Percentiles rank a stretch among this genome's conserved stretches.
These are phyloP conservation scores for Phytophthora podocarpi DNA, from an alignment of 352 stramenopile genomes.

Conservation along the genomic window DNA sequence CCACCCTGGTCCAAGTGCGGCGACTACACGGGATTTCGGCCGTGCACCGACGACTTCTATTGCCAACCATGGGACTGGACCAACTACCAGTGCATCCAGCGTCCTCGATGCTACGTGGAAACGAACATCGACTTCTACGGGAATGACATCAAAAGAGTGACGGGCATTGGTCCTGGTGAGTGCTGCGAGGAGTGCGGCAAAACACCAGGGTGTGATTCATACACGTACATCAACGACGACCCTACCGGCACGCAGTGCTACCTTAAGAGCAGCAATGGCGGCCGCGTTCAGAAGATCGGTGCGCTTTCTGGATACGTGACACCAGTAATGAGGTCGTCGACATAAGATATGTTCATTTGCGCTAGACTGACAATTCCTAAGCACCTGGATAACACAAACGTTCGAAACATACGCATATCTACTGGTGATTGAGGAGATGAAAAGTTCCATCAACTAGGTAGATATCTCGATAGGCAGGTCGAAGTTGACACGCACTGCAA, in stretches of 20 bases:
- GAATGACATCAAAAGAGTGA: slow-evolving; percentile 37
- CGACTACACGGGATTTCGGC: slow-evolving; percentile 13
- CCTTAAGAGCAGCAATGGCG: slow-evolving; percentile 28
- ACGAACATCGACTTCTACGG: slow-evolving; percentile 46
- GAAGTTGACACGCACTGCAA: no score
- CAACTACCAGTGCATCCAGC: slow-evolving; percentile 39
- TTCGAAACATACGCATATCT: not conserved
- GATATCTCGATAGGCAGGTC: no score
- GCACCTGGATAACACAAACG: not conserved
- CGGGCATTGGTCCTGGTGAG: slow-evolving; percentile 28
- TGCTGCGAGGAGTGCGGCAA: slow-evolving; percentile 52
- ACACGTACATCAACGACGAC: slow-evolving; percentile 51
- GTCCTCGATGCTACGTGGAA: slow-evolving; percentile 33
- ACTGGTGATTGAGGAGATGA: no score
- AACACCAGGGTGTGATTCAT: slow-evolving; percentile 40
- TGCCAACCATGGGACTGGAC: slow-evolving; percentile 38
- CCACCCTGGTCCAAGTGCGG: slow-evolving; percentile 23
- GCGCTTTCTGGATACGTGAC: slow-evolving; percentile 31
- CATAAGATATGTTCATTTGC: no score
- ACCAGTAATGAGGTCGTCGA: slow-evolving; percentile 14
- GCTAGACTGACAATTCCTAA: no score
- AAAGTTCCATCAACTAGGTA: no score
- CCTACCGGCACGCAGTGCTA: slow-evolving; percentile 28
- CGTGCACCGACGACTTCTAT: slow-evolving; percentile 22
- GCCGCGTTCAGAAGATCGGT: slow-evolving; percentile 21